These are phyloP conservation scores for Cyclotella kingstonii DNA, from an alignment of 108 stramenopile genomes.

Conservation along the genomic window DNA sequence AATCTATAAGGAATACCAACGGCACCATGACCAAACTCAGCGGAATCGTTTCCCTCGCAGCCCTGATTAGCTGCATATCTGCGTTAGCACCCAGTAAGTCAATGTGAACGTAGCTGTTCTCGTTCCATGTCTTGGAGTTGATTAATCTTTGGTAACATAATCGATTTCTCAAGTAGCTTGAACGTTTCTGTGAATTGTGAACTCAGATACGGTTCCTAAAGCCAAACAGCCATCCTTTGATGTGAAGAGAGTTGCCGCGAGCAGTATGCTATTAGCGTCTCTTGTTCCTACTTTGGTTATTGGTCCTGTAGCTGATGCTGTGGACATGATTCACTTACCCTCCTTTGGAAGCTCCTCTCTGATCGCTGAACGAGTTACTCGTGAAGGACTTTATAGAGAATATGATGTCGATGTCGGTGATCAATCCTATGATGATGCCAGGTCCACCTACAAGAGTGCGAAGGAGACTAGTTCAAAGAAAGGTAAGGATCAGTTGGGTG, in stretches of 20 bases:
- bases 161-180: background rate
- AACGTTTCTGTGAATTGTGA: background rate
- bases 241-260: conserved; percentile 22
- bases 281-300: conserved; percentile 35
- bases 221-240: conserved; percentile 30
- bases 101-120: background rate
- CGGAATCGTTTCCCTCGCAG: conserved; percentile 15
- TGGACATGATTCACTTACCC: conserved; percentile 41
- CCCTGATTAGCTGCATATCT: conserved; percentile 25
- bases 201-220: conserved; percentile 24
- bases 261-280: conserved; percentile 31
- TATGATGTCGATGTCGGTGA: conserved; percentile 74
- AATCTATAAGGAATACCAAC: background rate
- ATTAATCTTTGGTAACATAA: no score
- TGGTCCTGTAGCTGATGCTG: conserved; percentile 56
- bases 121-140: background rate
- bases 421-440: conserved; percentile 76
- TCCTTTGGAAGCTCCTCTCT: conserved; percentile 58
- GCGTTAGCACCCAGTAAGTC: conserved; percentile 31
- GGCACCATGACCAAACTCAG: conserved; percentile 43
- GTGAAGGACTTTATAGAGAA: conserved; percentile 79
- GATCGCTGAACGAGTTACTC: conserved; percentile 68
- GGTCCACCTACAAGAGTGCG: conserved; percentile 83
- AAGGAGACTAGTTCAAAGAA: conserved; percentile 90
- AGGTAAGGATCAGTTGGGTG: no score